Evolutionary conservation across 805 yeast genomes (phyloP), one percentile per base, ranked within the genome.

Genomic region (Saccharomycopsis babjevae): DNA sequence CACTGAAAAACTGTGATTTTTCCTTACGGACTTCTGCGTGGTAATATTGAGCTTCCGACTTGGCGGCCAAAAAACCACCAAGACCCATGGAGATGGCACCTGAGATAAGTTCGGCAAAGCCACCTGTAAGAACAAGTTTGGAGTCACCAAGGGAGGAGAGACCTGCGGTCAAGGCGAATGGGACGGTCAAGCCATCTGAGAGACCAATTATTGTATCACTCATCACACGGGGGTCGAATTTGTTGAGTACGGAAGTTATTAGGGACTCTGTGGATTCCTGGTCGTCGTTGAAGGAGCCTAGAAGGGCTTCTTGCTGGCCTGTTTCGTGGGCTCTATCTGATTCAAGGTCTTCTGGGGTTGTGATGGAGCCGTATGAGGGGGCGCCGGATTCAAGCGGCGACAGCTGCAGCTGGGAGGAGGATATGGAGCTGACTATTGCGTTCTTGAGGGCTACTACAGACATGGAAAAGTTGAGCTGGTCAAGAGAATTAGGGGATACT

Each of bases 81-180:
- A 93, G 82, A 8, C 99, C 98, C 99, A 93, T 93, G 34, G 96
- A 88, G 59, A 93, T 92, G 54, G 98, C 96, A 57, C 99, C 99
- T 5, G 97, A 88, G 3, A 93, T 96, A 67, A 93, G 82, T 76
- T 93, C 99, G 10, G 98, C 98, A 81, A 93, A 83, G 28, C 98
- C 99, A 79, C 98, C 99, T 32, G 98, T 91, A 64, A 93, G 91
- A 58, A 93, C 99, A 65, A 93, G 80, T 71, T 83, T 87, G 18
- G 97, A 77, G 72, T 89, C 88, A 59, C 99, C 99, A 59, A 93
- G 79, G 0, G 96, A 86, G 0, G 96, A 87, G 60, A 93, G 79
- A 57, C 98, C 99, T 0, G 99, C 98, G 1, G 98, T 94, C 67
- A 94, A 80, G 1, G 99, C 99, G 78, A 93, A 93, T n/a, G 99